A percentile compares a stretch with the other conserved stretches of the same genome.
These are phyloP conservation scores for Pelomyxa schiedti DNA, from an alignment of 78 protist genomes.

Conservation along the genomic window DNA sequence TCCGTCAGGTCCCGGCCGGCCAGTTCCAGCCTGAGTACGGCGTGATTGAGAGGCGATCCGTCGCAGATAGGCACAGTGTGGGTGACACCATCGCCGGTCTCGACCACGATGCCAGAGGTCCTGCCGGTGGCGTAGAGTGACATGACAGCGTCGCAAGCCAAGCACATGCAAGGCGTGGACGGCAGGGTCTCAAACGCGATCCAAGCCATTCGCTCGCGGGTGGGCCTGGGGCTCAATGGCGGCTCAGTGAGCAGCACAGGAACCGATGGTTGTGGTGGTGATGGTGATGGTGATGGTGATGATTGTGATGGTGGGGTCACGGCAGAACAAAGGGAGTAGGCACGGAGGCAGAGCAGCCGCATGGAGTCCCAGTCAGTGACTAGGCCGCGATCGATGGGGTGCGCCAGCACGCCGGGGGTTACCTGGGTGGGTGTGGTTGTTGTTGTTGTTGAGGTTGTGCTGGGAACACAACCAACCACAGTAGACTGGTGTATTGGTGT, in stretches of 20 bases:
- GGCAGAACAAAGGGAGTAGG: constrained; percentile 86
- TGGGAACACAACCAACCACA: no score
- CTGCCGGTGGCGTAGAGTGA: constrained; percentile 80
- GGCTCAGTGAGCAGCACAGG: constrained; percentile 94
- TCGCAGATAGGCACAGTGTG: constrained; percentile 94
- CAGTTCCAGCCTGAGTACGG: constrained; percentile 74
- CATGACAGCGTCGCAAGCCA: constrained; percentile 88
- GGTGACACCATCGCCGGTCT: constrained; percentile 95
- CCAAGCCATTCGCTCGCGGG: constrained; percentile 87
- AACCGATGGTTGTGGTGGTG: no score
- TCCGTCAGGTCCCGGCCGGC: constrained; percentile 94
- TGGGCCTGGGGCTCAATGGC: constrained; percentile 92
- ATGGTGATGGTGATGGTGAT: no score
- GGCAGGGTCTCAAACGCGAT: constrained; percentile 94
- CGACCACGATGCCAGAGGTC: constrained; percentile 91
- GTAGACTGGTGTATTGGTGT: no score
- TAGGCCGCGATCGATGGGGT: constrained; percentile 96
- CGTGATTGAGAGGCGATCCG: constrained; percentile 81
- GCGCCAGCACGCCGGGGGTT: constrained; percentile 60
- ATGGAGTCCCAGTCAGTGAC: constrained; percentile 78
- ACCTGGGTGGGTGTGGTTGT: no score
- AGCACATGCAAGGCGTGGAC: constrained; percentile 79
- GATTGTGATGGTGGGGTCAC: constrained; percentile 88
- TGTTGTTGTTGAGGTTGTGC: no score
- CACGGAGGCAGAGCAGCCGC: constrained; percentile 91